Evolutionary conservation across 1,284 basidiomycete species (phyloP).

Genomic region (Quambalaria eucalypti): DNA sequence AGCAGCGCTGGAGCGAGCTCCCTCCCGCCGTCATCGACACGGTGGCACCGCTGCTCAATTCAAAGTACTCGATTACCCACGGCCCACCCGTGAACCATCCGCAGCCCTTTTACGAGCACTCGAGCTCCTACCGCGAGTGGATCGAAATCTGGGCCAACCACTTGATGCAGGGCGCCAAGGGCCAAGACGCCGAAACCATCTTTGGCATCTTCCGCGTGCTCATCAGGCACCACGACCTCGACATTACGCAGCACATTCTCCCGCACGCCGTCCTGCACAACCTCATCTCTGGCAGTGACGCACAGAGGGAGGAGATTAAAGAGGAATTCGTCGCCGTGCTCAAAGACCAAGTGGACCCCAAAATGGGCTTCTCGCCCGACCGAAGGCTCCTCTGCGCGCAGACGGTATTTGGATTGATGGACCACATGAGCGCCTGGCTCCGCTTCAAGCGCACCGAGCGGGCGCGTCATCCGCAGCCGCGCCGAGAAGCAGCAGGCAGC

Average conservation of each 20-base stretch:
- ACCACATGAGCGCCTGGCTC: conserved; percentile 88
- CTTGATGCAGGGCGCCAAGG: conserved; percentile 60
- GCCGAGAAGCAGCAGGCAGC: conserved; percentile 8
- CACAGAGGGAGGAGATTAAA: conserved; percentile 57
- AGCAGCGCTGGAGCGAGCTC: conserved; percentile 61
- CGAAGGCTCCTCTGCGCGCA: conserved; percentile 52
- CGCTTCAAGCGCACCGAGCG: conserved; percentile 49
- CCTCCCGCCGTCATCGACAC: conserved; percentile 80
- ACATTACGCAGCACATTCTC: conserved; percentile 77
- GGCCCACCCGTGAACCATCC: conserved; percentile 16
- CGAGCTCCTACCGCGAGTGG: conserved; percentile 87
- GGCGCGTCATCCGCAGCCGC: conserved; percentile 11
- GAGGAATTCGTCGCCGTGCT: conserved; percentile 73
- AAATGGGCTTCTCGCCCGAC: conserved; percentile 23
- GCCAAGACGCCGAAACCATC: conserved; percentile 51
- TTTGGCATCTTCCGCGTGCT: conserved; percentile 73
- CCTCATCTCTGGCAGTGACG: conserved; percentile 66
- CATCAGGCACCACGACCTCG: conserved; percentile 77
- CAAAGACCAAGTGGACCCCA: conserved; percentile 64
- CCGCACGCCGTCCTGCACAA: conserved; percentile 85
- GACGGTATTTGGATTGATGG: conserved; percentile 87
- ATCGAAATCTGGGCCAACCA: conserved; percentile 78
- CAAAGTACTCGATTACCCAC: conserved; percentile 33
- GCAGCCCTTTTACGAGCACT: conserved; percentile 58
- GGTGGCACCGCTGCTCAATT: conserved; percentile 63